Evolutionary conservation across 495 filamentous ascomycete genomes (phyloP).

Genomic region (Endocarpon pusillum): DNA sequence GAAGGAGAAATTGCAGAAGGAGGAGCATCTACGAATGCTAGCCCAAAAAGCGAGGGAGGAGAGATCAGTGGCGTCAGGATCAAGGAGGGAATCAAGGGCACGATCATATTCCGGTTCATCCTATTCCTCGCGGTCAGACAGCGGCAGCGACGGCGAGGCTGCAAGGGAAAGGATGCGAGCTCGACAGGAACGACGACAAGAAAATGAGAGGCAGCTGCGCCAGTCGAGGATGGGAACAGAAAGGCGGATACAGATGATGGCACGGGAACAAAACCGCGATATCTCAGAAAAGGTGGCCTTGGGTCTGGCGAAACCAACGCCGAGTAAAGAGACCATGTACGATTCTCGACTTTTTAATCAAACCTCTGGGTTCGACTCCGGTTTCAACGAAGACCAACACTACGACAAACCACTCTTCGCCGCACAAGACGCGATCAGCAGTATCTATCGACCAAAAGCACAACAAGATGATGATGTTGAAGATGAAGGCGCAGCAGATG

Average conservation of each 20-base stretch:
- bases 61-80: slow-evolving; percentile 31
- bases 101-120: slow-evolving; percentile 33
- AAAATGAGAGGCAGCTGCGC: slow-evolving; percentile 75
- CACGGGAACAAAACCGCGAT: slow-evolving; percentile 88
- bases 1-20: slow-evolving; percentile 86
- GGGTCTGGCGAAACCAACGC: slow-evolving; percentile 85
- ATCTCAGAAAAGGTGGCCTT: slow-evolving; percentile 96
- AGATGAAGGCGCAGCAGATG: slow-evolving; percentile 62
- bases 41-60: slow-evolving; percentile 87
- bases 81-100: slow-evolving; percentile 26
- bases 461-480: slow-evolving; percentile 51
- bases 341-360: slow-evolving; percentile 94
- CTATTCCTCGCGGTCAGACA: slow-evolving; percentile 38
- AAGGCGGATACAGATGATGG: slow-evolving; percentile 73
- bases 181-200: slow-evolving; percentile 59
- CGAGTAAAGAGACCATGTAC: slow-evolving; percentile 82
- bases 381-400: slow-evolving; percentile 94
- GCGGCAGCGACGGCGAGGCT: slow-evolving; percentile 42
- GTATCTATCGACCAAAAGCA: slow-evolving; percentile 75
- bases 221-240: slow-evolving; percentile 95
- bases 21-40: slow-evolving; percentile 77
- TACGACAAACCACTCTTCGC: slow-evolving; percentile 98
- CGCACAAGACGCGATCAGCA: slow-evolving; percentile 86
- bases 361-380: slow-evolving; percentile 67
- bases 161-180: slow-evolving; percentile 56